Evolutionary conservation across 1,284 basidiomycete genomes (phyloP).

Genomic region (Mycena citricolor): DNA sequence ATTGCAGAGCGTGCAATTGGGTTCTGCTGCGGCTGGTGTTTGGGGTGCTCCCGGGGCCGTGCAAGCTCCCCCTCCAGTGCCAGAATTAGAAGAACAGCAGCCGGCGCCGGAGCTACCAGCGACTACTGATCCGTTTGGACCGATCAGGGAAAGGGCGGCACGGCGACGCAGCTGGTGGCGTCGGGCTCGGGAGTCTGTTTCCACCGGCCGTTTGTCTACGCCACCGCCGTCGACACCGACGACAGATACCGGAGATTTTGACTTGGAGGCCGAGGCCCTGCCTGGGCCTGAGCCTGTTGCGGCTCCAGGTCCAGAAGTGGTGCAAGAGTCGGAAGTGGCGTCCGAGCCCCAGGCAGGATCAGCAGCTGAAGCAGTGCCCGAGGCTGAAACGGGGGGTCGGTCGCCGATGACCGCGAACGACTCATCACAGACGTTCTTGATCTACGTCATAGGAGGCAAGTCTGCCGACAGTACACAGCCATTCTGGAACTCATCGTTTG

Average conservation of each 20-base stretch:
- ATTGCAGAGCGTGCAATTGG: constrained; percentile 59
- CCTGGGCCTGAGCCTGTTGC: neutral
- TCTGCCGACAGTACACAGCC: constrained; percentile 20
- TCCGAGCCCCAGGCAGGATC: neutral
- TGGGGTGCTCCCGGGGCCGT: constrained; percentile 7
- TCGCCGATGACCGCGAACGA: constrained; percentile 1
- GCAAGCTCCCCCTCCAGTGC: constrained; percentile 2
- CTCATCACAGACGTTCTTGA: constrained; percentile 65
- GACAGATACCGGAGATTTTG: too few relatives aligned
- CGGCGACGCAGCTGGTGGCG: constrained; percentile 1
- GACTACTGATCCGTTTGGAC: neutral
- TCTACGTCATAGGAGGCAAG: constrained; percentile 77
- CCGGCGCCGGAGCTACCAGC: too few relatives aligned
- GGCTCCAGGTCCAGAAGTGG: neutral
- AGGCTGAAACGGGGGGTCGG: neutral
- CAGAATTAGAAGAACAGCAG: too few relatives aligned
- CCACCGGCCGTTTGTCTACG: neutral
- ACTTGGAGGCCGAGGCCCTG: too few relatives aligned
- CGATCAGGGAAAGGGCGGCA: neutral
- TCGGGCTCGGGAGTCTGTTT: neutral
- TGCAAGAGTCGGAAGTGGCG: constrained; percentile 1
- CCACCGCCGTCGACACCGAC: too few relatives aligned
- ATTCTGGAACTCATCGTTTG: neutral
- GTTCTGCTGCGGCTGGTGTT: constrained; percentile 21
- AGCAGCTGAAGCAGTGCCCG: neutral